Conservation (phyloP, 2,329 filamentous ascomycete genomes). For the Colletotrichum karsti region DNA sequence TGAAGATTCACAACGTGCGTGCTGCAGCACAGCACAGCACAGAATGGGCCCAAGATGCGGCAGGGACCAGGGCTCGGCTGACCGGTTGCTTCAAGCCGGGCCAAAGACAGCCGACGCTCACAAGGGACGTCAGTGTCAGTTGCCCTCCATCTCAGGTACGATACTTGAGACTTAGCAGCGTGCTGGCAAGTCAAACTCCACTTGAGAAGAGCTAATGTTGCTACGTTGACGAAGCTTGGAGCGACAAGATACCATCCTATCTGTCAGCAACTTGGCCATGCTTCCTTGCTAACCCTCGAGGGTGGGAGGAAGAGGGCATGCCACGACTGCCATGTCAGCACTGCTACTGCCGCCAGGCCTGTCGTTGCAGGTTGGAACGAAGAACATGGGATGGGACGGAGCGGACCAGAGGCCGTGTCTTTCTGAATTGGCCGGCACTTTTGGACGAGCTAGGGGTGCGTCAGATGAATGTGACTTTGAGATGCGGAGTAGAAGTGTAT, state of each 20-base stretch:
- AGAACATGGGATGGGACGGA: conserved; percentile 7
- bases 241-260: not conserved
- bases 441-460: conserved; percentile 6
- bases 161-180: conserved; percentile 6
- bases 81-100: conserved; percentile 11
- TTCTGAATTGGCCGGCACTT: not conserved
- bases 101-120: conserved; percentile 8
- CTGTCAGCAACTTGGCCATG: conserved; percentile 2
- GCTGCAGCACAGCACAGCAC: not conserved
- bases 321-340: conserved; percentile 9
- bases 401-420: not conserved
- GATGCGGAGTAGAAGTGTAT: not conserved
- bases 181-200: conserved; percentile 5
- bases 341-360: not conserved
- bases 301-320: not conserved
- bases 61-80: conserved; percentile 21
- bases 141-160: conserved; percentile 16
- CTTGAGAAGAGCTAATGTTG: not conserved
- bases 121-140: conserved; percentile 25
- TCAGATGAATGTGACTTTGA: conserved; percentile 1
- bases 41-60: not conserved
- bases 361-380: not conserved
- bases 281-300: not conserved
- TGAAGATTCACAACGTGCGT: conserved; percentile 8
- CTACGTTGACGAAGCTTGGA: not conserved